A percentile compares a stretch with the other conserved stretches of the same genome.
Conservation (phyloP, 2,329 filamentous ascomycete species). For the Talaromyces albobiverticillius region DNA sequence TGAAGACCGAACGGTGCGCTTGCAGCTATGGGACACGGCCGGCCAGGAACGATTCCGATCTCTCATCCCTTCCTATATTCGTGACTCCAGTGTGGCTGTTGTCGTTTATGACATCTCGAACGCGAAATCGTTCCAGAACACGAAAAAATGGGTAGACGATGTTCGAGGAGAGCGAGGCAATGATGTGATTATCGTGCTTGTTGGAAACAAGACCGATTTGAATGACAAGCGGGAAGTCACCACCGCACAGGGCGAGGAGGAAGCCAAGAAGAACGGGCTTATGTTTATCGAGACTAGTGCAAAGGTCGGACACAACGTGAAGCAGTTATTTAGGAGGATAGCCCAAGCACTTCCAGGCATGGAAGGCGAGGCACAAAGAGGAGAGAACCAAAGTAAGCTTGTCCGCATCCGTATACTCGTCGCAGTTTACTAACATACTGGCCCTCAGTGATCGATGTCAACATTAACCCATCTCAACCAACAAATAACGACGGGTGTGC, state of each 20-base stretch:
- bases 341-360: constrained; percentile 96
- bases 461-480: constrained; percentile 69
- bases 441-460: constrained; percentile 80
- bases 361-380: constrained; percentile 82
- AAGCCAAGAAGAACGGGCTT: constrained; percentile 94
- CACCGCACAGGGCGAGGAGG: constrained; percentile 92
- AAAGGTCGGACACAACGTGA: constrained; percentile 97
- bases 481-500: constrained; percentile 71
- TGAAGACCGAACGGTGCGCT: constrained; percentile 92
- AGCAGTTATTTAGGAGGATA: constrained; percentile 95
- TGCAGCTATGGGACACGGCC: constrained; percentile 98
- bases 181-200: constrained; percentile 97
- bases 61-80: constrained; percentile 96
- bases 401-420: neutral
- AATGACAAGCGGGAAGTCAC: constrained; percentile 98
- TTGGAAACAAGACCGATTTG: constrained; percentile 98
- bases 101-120: constrained; percentile 99
- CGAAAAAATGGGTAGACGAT: constrained; percentile 98
- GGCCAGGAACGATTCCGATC: constrained; percentile 97
- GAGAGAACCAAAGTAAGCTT: constrained; percentile 73
- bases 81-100: constrained; percentile 94
- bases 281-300: constrained; percentile 99
- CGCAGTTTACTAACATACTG: neutral
- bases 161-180: constrained; percentile 94
- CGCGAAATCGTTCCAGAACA: constrained; percentile 97